Evolutionary conservation across 345 rosid species (phyloP).

Genomic region (Boechera stricta): DNA sequence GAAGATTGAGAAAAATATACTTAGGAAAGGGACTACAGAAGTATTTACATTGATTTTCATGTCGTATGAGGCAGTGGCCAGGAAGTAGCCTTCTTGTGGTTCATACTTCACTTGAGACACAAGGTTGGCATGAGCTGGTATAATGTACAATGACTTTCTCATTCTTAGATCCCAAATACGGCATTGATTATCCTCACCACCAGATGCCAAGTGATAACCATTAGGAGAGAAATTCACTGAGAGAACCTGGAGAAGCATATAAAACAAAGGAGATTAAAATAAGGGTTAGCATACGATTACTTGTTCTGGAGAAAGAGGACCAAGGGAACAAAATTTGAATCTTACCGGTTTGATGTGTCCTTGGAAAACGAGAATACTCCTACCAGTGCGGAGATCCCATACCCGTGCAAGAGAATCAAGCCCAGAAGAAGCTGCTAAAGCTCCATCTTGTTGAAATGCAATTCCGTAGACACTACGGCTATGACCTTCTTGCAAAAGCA

Average conservation of each 20-base stretch:
- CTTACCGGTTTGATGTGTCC: constrained; percentile 95
- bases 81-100: constrained; percentile 93
- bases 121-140: constrained; percentile 96
- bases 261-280: constrained; percentile 13
- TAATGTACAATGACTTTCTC: constrained; percentile 74
- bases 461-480: constrained; percentile 91
- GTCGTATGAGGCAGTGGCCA: constrained; percentile 95
- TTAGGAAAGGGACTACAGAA: constrained; percentile 27
- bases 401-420: constrained; percentile 89
- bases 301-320: constrained; percentile 2
- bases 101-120: constrained; percentile 91
- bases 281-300: not conserved
- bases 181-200: constrained; percentile 95
- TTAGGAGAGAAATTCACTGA: constrained; percentile 90
- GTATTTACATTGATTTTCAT: constrained; percentile 77
- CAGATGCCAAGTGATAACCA: constrained; percentile 96
- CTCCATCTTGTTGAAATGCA: constrained; percentile 94
- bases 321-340: constrained; percentile 11
- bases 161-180: constrained; percentile 96
- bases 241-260: constrained; percentile 63
- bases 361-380: constrained; percentile 82
- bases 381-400: constrained; percentile 99
- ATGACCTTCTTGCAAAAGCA: constrained; percentile 97
- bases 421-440: constrained; percentile 90
- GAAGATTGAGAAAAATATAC: not conserved